phyloP scores from a whole-genome alignment of 1,139 yeast species.

The Protomyces arabidopsidicola region DNA sequence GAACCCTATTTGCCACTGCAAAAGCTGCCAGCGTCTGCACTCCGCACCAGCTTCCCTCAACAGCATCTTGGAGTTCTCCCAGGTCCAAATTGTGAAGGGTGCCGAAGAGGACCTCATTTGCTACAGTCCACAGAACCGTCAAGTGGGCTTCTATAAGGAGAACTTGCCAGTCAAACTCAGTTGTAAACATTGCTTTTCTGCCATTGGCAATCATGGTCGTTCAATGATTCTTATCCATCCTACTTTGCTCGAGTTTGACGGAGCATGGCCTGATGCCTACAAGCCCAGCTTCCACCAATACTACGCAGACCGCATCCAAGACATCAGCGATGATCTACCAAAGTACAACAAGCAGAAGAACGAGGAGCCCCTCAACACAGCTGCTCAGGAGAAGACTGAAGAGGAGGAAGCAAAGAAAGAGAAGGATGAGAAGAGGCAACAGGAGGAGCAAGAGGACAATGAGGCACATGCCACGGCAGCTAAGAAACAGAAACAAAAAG shows the following conservation, averaged over 20 bases:
- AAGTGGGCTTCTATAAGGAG: background rate
- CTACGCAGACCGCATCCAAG: constrained; percentile 9
- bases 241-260: constrained; percentile 2
- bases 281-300: constrained; percentile 21
- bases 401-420: constrained; percentile 14
- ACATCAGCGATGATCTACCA: constrained; percentile 21
- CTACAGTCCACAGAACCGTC: constrained; percentile 18
- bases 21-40: constrained; percentile 22
- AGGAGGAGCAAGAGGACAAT: constrained; percentile 23
- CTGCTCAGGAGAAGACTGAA: background rate
- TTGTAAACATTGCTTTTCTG: constrained; percentile 11
- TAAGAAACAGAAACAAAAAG: background rate
- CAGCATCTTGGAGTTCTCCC: constrained; percentile 10
- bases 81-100: constrained; percentile 6
- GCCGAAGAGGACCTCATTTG: constrained; percentile 13
- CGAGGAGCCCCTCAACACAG: constrained; percentile 14
- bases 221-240: constrained; percentile 19
- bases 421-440: constrained; percentile 28
- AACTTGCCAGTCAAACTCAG: constrained; percentile 10
- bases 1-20: constrained; percentile 17
- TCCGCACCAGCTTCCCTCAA: constrained; percentile 14
- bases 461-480: background rate
- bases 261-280: constrained; percentile 12
- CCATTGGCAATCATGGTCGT: constrained; percentile 23
- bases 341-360: constrained; percentile 8